Percentiles rank a stretch among this genome's conserved stretches.
These are phyloP conservation scores for Oenanthe javanica DNA, from an alignment of 140 eudicot genomes.

Conservation along the genomic window DNA sequence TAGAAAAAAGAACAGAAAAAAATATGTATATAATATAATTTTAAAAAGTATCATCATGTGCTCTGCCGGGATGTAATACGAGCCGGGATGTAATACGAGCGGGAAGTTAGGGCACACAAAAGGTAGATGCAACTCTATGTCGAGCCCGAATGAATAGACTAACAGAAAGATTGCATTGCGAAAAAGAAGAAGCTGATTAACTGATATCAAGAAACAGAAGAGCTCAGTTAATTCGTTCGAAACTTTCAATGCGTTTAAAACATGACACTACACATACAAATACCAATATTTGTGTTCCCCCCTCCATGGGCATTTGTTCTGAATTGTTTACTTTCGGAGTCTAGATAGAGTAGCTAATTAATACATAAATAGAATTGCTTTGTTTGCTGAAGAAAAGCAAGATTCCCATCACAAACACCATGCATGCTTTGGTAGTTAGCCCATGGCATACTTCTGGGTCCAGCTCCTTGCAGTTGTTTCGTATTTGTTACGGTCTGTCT, in stretches of 20 bases:
- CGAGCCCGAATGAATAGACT: too few relatives aligned
- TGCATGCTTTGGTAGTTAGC: not conserved
- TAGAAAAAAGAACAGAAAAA: too few relatives aligned
- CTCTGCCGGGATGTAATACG: too few relatives aligned
- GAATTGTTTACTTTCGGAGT: constrained; percentile 2
- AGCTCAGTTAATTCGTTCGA: not conserved
- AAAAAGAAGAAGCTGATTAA: not conserved
- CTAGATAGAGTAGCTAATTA: constrained; percentile 5
- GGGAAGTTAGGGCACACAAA: too few relatives aligned
- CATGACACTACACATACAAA: constrained; percentile 9
- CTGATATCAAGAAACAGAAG: not conserved
- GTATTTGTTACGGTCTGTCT: constrained; percentile 19
- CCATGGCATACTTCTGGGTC: constrained; percentile 25
- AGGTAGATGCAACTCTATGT: too few relatives aligned
- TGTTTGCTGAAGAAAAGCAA: not conserved
- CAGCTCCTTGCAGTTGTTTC: constrained; percentile 25
- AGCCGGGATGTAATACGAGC: too few relatives aligned
- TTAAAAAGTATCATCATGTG: too few relatives aligned
- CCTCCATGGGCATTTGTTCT: not conserved
- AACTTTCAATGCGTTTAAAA: not conserved
- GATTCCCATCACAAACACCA: constrained; percentile 3
- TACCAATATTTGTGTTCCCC: not conserved
- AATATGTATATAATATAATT: too few relatives aligned
- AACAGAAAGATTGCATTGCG: not conserved
- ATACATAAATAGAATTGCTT: constrained; percentile 8